Percentiles rank a stretch among this genome's conserved stretches.
phyloP scores from a whole-genome alignment of 139 green algal species.

The Chlamydomonas sphaeroides region DNA sequence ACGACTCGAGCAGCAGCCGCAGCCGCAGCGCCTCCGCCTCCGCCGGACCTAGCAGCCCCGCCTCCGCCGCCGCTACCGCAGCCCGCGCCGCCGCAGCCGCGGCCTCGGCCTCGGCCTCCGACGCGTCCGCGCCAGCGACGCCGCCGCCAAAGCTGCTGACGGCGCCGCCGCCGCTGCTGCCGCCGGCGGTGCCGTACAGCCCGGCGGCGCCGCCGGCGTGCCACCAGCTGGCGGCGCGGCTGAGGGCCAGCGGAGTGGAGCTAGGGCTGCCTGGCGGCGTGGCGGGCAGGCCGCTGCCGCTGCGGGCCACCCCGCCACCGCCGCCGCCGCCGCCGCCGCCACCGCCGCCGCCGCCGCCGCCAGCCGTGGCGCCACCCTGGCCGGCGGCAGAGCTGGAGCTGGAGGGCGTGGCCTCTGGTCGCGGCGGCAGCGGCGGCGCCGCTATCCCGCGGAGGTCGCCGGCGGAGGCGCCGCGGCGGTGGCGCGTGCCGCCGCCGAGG shows the following conservation, averaged over 20 bases:
- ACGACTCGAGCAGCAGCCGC: slow-evolving; percentile 27
- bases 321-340: background rate
- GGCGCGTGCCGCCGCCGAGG: no score
- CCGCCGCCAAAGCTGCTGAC: no score
- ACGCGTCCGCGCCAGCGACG: no score
- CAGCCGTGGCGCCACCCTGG: no score
- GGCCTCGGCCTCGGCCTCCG: background rate
- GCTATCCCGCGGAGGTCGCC: slow-evolving; percentile 1
- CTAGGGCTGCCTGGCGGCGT: slow-evolving; percentile 16
- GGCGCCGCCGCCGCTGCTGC: no score
- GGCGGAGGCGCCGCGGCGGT: slow-evolving; percentile 18
- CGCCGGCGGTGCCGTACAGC: background rate
- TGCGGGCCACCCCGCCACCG: background rate
- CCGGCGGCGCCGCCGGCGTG: no score
- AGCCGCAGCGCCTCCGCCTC: slow-evolving; percentile 29
- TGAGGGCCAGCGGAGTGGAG: slow-evolving; percentile 10
- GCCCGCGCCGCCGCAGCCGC: slow-evolving; percentile 1
- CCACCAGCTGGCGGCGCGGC: background rate
- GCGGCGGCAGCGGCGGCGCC: no score
- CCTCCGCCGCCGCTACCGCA: background rate
- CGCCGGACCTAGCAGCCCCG: slow-evolving; percentile 8
- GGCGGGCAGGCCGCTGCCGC: slow-evolving; percentile 7
- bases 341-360: background rate
- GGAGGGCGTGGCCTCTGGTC: no score
- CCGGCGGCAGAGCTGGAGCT: no score